Conservation (phyloP, 2,329 filamentous ascomycete genomes). For the Diplodia sapinea region DNA sequence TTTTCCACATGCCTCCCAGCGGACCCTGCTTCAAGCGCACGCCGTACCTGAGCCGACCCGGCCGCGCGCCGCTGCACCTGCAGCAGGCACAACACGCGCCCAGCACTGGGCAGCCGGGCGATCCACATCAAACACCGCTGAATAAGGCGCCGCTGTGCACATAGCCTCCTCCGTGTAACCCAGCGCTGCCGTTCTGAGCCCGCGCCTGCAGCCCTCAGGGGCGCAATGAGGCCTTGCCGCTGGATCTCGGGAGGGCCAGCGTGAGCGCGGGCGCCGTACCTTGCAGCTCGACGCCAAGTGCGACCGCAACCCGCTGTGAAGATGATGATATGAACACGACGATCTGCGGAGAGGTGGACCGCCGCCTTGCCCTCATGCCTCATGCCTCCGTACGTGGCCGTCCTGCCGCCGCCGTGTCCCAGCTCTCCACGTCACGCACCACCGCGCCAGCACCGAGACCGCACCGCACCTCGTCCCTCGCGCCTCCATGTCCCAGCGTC, state of each 20-base stretch:
- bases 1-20: conserved; percentile 2
- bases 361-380: neutral
- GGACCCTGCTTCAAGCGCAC: conserved; percentile 20
- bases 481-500: conserved; percentile 11
- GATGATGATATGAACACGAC: conserved; percentile 21
- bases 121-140: conserved; percentile 22
- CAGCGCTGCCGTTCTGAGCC: conserved; percentile 10
- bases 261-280: conserved; percentile 19
- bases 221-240: conserved; percentile 18
- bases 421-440: conserved; percentile 18
- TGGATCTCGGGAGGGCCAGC: conserved; percentile 26
- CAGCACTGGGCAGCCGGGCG: conserved; percentile 4
- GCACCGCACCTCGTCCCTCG: neutral
- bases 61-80: conserved; percentile 6
- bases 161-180: conserved; percentile 28
- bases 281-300: conserved; percentile 28
- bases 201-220: conserved; percentile 14
- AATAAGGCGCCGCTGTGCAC: conserved; percentile 22
- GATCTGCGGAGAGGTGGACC: conserved; percentile 20
- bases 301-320: conserved; percentile 15
- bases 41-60: conserved; percentile 4
- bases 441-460: neutral
- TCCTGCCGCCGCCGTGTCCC: neutral
- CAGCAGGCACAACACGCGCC: conserved; percentile 4
- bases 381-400: conserved; percentile 3